Base-by-base conservation (phyloP, 768 basidiomycete genomes). In the Lyophyllum shimeji region DNA sequence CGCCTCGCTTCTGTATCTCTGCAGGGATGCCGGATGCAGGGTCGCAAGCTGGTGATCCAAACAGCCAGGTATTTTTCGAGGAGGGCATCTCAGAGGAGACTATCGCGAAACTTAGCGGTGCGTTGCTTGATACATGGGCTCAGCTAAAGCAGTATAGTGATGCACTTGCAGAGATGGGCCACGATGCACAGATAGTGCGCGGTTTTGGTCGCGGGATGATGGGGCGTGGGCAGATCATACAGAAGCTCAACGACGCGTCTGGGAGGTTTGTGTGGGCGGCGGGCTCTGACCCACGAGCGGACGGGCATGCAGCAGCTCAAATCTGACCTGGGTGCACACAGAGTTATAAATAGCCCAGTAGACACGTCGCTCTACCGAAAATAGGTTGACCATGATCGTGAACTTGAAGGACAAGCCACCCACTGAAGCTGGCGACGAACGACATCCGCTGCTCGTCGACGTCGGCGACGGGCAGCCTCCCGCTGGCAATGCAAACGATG, bases 1-100 rank as follows among this genome's bases (percentile, higher is more conserved):
- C 94, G 0, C 96, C 95, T 8, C 85, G 96, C 13, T 97, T 98
- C 75, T 98, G 95, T 67, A 98, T 98, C 55, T 95, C 93, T 13
- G 83, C 93, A 17, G 90, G 89, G 23, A 80, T 79, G 53, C 89
- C 91, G 0, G 85, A 89, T 58, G 65, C 80, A 2, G 76, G 82
- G 42, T 75, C 72, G 21, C 72, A 73, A 31, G 69, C 85, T 0
- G 86, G 86, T 3, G 85, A 89, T 66, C 79, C 84, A 40, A 91
- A 92, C 65, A 89, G 90, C 60, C 87, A 90, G 60, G 87, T 98
- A 6, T 94, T 87, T 71, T 83, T 98, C 54, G 96, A 98, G 71
- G 93, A 95, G 31, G 88, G 84, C 0, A 87, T 96, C 52, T 62
- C 84, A 20, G 65, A 70, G 13, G 78, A 82, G 25, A 88, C 85